phyloP scores from a whole-genome alignment of 2,329 filamentous ascomycete genomes.

The Diaporthe velutina region DNA sequence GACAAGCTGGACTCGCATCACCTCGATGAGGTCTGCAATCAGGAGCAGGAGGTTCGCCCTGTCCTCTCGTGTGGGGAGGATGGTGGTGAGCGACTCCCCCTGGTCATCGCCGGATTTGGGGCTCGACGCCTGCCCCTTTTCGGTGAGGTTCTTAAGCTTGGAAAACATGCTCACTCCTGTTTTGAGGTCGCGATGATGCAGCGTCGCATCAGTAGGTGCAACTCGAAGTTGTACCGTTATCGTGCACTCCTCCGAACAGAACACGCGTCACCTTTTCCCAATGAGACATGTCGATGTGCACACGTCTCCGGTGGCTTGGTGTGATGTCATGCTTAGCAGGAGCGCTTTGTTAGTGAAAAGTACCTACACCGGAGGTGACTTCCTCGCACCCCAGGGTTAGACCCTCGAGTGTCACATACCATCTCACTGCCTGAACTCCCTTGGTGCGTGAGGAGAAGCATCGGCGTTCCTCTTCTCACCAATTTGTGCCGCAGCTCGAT shows the following conservation, averaged over 20 bases:
- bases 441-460: not conserved
- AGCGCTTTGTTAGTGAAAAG: not conserved
- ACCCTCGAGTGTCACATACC: not conserved
- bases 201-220: not conserved
- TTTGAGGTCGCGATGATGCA: not conserved
- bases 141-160: conserved; percentile 36
- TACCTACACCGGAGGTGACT: not conserved
- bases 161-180: conserved; percentile 33
- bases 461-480: not conserved
- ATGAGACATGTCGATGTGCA: conserved; percentile 25
- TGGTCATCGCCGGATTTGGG: conserved; percentile 17
- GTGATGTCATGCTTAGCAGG: conserved; percentile 22
- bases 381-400: not conserved
- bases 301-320: conserved; percentile 14
- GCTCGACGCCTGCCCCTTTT: conserved; percentile 27
- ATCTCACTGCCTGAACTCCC: not conserved
- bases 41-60: conserved; percentile 40
- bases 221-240: conserved; percentile 1
- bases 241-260: not conserved
- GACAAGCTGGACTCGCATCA: conserved; percentile 40
- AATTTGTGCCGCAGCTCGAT: not conserved
- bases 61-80: conserved; percentile 42
- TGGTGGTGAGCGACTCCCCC: conserved; percentile 42
- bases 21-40: conserved; percentile 38
- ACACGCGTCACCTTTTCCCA: conserved; percentile 10